Evolutionary conservation across 2,329 filamentous ascomycete species (phyloP), one percentile per base, ranked within the genome.

Genomic region (Laburnicola sp.): DNA sequence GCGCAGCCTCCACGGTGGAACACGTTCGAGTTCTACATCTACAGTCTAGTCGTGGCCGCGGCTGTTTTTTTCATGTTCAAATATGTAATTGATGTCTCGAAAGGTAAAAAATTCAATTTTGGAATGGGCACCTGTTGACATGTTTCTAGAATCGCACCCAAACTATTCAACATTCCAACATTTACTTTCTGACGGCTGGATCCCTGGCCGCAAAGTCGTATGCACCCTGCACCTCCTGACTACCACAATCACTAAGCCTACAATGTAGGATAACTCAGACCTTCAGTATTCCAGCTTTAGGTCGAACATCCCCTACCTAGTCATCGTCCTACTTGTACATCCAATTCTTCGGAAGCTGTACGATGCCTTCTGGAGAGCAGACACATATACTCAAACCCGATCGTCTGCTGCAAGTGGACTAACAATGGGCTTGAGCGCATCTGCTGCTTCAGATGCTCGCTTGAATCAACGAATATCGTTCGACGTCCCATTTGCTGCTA

Each of bases 11-110:
- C 92, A 37, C 87, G 83, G 85, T 99, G 93, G 93, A 84, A 81
- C 23, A 95, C 91, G 0, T 81, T 82, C 2, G 94, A 99, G 75
- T 97, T 94, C 76, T 87, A 84, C 69, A 62, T 91, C 47, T 97
- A 99, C 76, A 88, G 86, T 61, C 41, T 87, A 21, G 74, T 89
- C 59, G 83, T 97, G 62, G 55, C 80, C 27, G 68, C 83, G 4
- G 80, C 79, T 48, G 80, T 97, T 25, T 90, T 91, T 6, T 82
- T 86, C 64, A 99, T 99, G 92, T 91, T 96, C 75, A 96, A 91
- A 78, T 80, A 87, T n/a, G 86, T 88, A 7, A 89, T 91, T 60
- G 84, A 89, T 74, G 91, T 96, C 39, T 99, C 94, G 23, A 83
- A 86, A 75, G 82, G 92, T 92, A 25, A 62, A 56, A 2, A 21